These are phyloP conservation scores for Hypoxylon sp. DNA, from an alignment of 2,329 filamentous ascomycete species.

Conservation along the genomic window DNA sequence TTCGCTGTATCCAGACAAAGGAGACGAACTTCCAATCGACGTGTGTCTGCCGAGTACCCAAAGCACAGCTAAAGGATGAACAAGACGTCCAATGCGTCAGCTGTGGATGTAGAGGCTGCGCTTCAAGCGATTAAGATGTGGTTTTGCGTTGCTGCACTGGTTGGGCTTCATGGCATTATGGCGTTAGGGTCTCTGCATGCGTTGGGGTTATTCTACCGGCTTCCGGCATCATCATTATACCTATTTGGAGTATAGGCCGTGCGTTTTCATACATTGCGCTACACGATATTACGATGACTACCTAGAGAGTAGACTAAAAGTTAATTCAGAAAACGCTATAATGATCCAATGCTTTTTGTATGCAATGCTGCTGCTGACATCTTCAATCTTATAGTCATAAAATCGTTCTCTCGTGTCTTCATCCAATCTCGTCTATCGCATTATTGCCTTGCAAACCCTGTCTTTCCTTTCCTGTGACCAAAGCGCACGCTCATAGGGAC, in stretches of 20 bases:
- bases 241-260: slow-evolving; percentile 28
- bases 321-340: slow-evolving; percentile 24
- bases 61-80: slow-evolving; percentile 89
- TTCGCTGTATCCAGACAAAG: slow-evolving; percentile 98
- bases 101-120: slow-evolving; percentile 93
- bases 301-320: slow-evolving; percentile 31
- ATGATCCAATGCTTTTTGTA: slow-evolving; percentile 18
- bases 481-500: slow-evolving; percentile 78
- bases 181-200: slow-evolving; percentile 45
- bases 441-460: slow-evolving; percentile 67
- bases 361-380: slow-evolving; percentile 11
- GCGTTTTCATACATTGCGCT: slow-evolving; percentile 22
- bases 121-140: slow-evolving; percentile 78
- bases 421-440: slow-evolving; percentile 45
- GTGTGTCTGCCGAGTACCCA: slow-evolving; percentile 95
- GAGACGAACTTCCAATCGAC: slow-evolving; percentile 99
- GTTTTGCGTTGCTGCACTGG: slow-evolving; percentile 22
- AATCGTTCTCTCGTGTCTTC: slow-evolving; percentile 38
- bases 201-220: slow-evolving; percentile 25
- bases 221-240: slow-evolving; percentile 32
- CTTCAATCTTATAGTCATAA: slow-evolving; percentile 33
- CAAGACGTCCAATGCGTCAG: slow-evolving; percentile 94
- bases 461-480: slow-evolving; percentile 68
- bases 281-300: slow-evolving; percentile 23
- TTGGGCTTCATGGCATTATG: slow-evolving; percentile 43